These are phyloP conservation scores for Chlorella ohadii DNA, from an alignment of 139 green algal species.

Conservation along the genomic window DNA sequence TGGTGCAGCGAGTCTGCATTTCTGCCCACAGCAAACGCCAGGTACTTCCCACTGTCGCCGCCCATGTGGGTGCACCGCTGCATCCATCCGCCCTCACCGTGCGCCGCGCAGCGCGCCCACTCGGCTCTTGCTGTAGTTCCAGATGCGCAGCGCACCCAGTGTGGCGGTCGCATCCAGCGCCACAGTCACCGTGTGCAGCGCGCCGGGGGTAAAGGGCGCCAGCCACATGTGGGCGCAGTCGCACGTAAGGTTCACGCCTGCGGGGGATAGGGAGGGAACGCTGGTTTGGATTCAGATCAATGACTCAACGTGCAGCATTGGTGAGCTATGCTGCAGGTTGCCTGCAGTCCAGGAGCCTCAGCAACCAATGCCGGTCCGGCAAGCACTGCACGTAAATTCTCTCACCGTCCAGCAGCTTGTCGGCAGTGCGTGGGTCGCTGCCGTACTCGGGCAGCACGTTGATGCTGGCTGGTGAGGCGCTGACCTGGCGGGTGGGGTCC, in stretches of 20 bases:
- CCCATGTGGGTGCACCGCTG: no score
- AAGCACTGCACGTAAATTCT: no score
- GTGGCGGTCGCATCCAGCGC: constrained; percentile 1
- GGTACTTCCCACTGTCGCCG: no score
- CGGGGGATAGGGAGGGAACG: no score
- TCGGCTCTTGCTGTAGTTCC: constrained; percentile 61
- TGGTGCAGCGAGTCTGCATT: no score
- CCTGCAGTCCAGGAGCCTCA: no score
- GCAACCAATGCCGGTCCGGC: no score
- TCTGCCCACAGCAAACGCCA: no score
- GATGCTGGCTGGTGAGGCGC: constrained; percentile 37
- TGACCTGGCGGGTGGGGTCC: constrained; percentile 31
- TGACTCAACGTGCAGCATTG: no score
- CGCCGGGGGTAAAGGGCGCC: constrained; percentile 33
- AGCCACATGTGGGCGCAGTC: constrained; percentile 56
- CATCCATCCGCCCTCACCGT: not conserved
- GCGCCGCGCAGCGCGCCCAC: constrained; percentile 50
- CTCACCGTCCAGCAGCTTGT: constrained; percentile 54
- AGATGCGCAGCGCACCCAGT: constrained; percentile 48
- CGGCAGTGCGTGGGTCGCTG: constrained; percentile 36
- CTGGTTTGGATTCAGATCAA: no score
- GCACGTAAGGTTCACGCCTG: constrained; percentile 43
- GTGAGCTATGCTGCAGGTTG: no score
- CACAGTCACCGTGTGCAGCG: constrained; percentile 19
- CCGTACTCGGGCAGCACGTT: constrained; percentile 40